Conservation (phyloP, 2,329 filamentous ascomycete genomes). For the Rhynchosporium graminicola region DNA sequence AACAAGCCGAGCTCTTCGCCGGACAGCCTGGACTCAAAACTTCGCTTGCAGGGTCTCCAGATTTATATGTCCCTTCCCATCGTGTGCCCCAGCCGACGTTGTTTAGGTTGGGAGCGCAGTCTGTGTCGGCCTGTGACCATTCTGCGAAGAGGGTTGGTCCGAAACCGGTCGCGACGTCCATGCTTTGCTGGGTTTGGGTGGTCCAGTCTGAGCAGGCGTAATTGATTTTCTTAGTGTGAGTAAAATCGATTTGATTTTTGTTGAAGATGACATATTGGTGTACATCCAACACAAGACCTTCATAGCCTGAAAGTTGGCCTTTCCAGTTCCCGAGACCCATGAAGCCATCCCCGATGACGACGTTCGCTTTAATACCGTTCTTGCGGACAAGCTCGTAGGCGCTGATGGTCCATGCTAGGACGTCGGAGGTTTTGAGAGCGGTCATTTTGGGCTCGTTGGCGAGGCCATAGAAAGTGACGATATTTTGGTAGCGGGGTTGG, state of each 20-base stretch:
- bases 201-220: conserved; percentile 91
- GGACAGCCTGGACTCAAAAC: conserved; percentile 77
- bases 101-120: conserved; percentile 85
- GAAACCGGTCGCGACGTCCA: conserved; percentile 76
- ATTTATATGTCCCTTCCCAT: conserved; percentile 85
- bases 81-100: conserved; percentile 86
- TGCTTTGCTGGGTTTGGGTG: conserved; percentile 70
- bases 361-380: conserved; percentile 71
- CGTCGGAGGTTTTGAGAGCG: conserved; percentile 60
- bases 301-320: conserved; percentile 70
- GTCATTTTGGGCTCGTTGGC: conserved; percentile 94
- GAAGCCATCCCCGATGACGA: conserved; percentile 95
- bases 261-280: conserved; percentile 99
- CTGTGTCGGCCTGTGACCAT: conserved; percentile 97
- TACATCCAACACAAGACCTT: conserved; percentile 84
- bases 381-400: conserved; percentile 72
- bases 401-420: conserved; percentile 77
- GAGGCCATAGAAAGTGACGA: conserved; percentile 90
- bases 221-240: conserved; percentile 79
- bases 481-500: conserved; percentile 87
- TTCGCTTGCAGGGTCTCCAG: conserved; percentile 54
- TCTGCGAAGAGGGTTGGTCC: conserved; percentile 94
- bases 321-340: conserved; percentile 90
- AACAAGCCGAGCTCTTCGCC: conserved; percentile 64
- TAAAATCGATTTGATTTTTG: conserved; percentile 76